A percentile compares a stretch with the other conserved stretches of the same genome.
Evolutionary conservation across 1,139 yeast genomes (phyloP).

Genomic region (Hanseniaspora sp.): DNA sequence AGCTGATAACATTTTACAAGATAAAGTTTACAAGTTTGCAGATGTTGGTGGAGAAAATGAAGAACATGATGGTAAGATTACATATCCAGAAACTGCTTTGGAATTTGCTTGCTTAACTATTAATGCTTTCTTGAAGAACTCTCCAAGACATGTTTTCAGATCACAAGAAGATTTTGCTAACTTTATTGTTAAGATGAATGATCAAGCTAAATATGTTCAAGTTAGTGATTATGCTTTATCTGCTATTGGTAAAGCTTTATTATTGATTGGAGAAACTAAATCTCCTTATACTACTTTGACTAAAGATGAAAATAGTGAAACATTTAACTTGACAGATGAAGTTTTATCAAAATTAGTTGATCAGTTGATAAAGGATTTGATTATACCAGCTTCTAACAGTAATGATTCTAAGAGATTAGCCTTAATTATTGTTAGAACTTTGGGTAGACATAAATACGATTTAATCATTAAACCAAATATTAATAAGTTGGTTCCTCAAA

Average conservation of each 20-base stretch:
- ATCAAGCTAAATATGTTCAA: constrained; percentile 38
- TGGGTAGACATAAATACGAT: constrained; percentile 50
- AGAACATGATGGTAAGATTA: constrained; percentile 25
- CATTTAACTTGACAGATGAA: constrained; percentile 34
- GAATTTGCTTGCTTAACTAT: constrained; percentile 61
- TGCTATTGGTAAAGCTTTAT: constrained; percentile 73
- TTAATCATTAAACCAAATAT: constrained; percentile 41
- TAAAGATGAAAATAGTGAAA: constrained; percentile 19
- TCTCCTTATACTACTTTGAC: constrained; percentile 32
- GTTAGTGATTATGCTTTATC: constrained; percentile 68
- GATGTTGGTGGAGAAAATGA: constrained; percentile 28
- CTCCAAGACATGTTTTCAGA: constrained; percentile 51
- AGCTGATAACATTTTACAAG: constrained; percentile 47
- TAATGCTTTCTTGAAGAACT: constrained; percentile 70
- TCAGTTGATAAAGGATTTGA: constrained; percentile 42
- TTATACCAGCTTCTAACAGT: constrained; percentile 50
- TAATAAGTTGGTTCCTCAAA: constrained; percentile 54
- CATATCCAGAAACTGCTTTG: constrained; percentile 26
- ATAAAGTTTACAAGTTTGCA: constrained; percentile 42
- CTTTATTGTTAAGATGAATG: constrained; percentile 40
- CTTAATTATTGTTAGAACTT: constrained; percentile 63
- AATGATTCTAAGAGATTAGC: constrained; percentile 74
- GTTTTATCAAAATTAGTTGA: constrained; percentile 34
- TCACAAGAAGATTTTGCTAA: constrained; percentile 39
- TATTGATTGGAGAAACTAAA: constrained; percentile 37